phyloP scores from a whole-genome alignment of 2,329 filamentous ascomycete genomes.

The Ilyonectria mors-panacis region DNA sequence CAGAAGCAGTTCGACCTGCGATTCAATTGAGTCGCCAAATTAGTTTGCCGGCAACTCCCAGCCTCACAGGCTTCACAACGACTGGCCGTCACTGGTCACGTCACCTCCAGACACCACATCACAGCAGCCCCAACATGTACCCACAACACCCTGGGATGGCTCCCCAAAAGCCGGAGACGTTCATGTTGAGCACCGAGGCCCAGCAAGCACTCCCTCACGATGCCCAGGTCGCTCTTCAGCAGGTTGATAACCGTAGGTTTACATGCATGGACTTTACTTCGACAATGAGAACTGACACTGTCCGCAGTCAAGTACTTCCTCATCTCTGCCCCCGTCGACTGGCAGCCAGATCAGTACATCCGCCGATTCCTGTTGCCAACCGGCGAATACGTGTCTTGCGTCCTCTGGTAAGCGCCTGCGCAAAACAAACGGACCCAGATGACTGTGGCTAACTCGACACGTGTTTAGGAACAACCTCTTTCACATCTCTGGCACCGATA shows the following conservation, averaged over 20 bases:
- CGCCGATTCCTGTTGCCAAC: slow-evolving; percentile 95
- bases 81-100: slow-evolving; percentile 47
- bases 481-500: slow-evolving; percentile 98
- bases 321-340: slow-evolving; percentile 98
- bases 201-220: slow-evolving; percentile 97
- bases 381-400: slow-evolving; percentile 98
- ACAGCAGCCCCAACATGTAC: slow-evolving; percentile 73
- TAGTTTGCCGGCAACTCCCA: slow-evolving; percentile 30
- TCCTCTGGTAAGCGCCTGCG: slow-evolving; percentile 77
- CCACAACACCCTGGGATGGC: slow-evolving; percentile 89
- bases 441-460: slow-evolving; percentile 16
- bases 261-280: slow-evolving; percentile 7
- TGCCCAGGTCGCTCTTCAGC: slow-evolving; percentile 96
- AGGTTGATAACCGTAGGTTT: slow-evolving; percentile 93
- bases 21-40: slow-evolving; percentile 36
- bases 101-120: slow-evolving; percentile 44
- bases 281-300: slow-evolving; percentile 27
- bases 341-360: slow-evolving; percentile 97
- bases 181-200: slow-evolving; percentile 97
- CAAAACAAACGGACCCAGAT: background rate
- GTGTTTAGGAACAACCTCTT: slow-evolving; percentile 85
- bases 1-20: slow-evolving; percentile 24
- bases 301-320: slow-evolving; percentile 96
- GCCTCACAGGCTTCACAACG: slow-evolving; percentile 39
- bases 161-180: slow-evolving; percentile 97